Conservation (phyloP, 352 stramenopile species). For the Saprolegnia diclina region DNA sequence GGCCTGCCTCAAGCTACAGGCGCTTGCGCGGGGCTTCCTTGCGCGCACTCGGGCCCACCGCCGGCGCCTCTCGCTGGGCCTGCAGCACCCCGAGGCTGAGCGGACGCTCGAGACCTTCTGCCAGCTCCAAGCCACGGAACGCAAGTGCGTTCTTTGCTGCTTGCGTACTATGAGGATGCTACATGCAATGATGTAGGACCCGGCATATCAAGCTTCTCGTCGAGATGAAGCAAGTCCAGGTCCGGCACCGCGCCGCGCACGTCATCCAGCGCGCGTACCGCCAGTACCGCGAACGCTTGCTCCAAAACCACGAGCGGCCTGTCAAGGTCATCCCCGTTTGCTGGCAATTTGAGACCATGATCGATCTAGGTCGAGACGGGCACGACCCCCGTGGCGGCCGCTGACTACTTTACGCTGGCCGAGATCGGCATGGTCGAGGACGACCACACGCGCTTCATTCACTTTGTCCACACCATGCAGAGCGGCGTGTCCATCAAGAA, state of each 20-base stretch:
- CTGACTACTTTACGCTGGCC: constrained; percentile 57
- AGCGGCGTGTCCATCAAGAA: constrained; percentile 60
- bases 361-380: constrained; percentile 47
- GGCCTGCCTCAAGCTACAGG: constrained; percentile 38
- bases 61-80: constrained; percentile 28
- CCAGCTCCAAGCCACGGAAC: constrained; percentile 34
- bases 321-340: constrained; percentile 28
- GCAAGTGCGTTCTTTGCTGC: constrained; percentile 35
- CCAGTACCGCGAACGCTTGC: background rate
- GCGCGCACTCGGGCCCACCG: constrained; percentile 30
- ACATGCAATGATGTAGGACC: background rate
- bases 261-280: constrained; percentile 51
- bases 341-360: constrained; percentile 42
- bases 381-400: constrained; percentile 40
- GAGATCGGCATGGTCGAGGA: constrained; percentile 52
- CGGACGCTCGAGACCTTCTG: constrained; percentile 28
- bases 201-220: constrained; percentile 26
- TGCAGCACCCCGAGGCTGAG: constrained; percentile 35
- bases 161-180: background rate
- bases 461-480: constrained; percentile 59
- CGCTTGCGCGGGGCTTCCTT: constrained; percentile 50
- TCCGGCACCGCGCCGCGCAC: constrained; percentile 40
- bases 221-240: constrained; percentile 48
- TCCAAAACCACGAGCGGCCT: constrained; percentile 2
- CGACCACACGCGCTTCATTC: constrained; percentile 37